Conservation (phyloP, 2,329 filamentous ascomycete species). For the Neofusicoccum parvum region DNA sequence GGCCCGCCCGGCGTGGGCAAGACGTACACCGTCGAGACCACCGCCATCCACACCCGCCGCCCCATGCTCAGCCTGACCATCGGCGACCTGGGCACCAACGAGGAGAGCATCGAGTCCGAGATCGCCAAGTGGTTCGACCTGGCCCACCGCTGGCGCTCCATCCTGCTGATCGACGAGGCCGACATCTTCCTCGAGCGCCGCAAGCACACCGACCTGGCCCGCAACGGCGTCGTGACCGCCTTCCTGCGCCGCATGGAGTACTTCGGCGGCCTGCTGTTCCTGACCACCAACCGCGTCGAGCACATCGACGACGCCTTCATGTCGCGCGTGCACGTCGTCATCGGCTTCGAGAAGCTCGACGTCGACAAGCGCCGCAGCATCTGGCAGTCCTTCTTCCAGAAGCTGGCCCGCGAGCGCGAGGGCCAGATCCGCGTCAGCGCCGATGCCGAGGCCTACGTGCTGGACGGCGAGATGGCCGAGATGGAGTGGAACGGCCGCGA, state of each 20-base stretch:
- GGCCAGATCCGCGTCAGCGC: not conserved
- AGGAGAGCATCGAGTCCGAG: slow-evolving; percentile 21
- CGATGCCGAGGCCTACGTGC: not conserved
- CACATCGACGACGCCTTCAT: slow-evolving; percentile 28
- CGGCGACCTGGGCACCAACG: slow-evolving; percentile 20
- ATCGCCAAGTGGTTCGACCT: slow-evolving; percentile 22
- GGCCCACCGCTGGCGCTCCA: slow-evolving; percentile 10
- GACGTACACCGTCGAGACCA: slow-evolving; percentile 7
- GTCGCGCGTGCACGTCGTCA: slow-evolving; percentile 12
- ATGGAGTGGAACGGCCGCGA: slow-evolving; percentile 25
- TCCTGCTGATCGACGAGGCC: slow-evolving; percentile 20
- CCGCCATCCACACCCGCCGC: not conserved
- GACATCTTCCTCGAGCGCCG: slow-evolving; percentile 54
- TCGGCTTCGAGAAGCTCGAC: slow-evolving; percentile 23
- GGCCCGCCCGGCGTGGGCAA: slow-evolving; percentile 3
- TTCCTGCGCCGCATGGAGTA: slow-evolving; percentile 15
- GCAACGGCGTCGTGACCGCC: slow-evolving; percentile 48
- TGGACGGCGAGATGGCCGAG: not conserved
- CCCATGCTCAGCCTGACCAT: not conserved
- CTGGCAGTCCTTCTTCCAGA: not conserved
- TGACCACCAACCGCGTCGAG: slow-evolving; percentile 38
- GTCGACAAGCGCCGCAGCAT: not conserved
- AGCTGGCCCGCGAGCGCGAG: not conserved
- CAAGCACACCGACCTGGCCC: slow-evolving; percentile 49
- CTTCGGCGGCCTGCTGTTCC: slow-evolving; percentile 33